Base-by-base conservation (phyloP, 2,329 filamentous ascomycete genomes). In the Colletotrichum lini region DNA sequence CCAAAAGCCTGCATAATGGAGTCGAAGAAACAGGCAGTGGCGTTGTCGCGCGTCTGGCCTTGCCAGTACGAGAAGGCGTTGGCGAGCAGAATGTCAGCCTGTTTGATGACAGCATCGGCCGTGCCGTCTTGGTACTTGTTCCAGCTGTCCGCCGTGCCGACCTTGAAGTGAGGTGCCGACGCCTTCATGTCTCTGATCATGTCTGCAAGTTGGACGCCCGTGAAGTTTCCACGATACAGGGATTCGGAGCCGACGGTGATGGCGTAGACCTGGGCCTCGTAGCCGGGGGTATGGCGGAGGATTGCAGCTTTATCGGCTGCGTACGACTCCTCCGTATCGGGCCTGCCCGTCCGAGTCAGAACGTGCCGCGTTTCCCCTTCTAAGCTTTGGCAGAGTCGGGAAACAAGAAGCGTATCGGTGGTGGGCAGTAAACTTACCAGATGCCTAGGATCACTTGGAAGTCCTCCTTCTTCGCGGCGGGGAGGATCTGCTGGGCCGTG, bases 41-140 rank as follows among this genome's bases (percentile, higher is more conserved):
- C 77, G 76, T 91, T 89, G 67, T 83, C 81, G 73, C 87, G 87
- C 56, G 82, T 82, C 78, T 87, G 86, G 52, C 87, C 90, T 80
- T 94, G 92, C 92, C 92, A 93, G 85, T 92, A 94, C 42, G 89
- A 87, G 78, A 94, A 94, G 35, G 90, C 92, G 78, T 94, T 93
- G 78, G 88, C 85, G 72, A 94, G 50, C 67, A 86, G 82, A 69
- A 93, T 88, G 62, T 92, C 89, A 62, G 86, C 88, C 57, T 86
- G 86, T 63, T 81, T 80, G 76, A 93, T 88, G 73, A 93, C 82
- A 16, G 88, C 84, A 79, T 93, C 89, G 49, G 88, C 91, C 35
- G 91, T 92, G 49, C 91, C 91, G 78, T 93, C 91, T 57, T 88
- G 85, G 77, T 86, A 91, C 81, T 92, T 92, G 83, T 93, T 93